These are phyloP conservation scores for Penicillium riverlandense DNA, from an alignment of 495 filamentous ascomycete genomes.

Conservation along the genomic window DNA sequence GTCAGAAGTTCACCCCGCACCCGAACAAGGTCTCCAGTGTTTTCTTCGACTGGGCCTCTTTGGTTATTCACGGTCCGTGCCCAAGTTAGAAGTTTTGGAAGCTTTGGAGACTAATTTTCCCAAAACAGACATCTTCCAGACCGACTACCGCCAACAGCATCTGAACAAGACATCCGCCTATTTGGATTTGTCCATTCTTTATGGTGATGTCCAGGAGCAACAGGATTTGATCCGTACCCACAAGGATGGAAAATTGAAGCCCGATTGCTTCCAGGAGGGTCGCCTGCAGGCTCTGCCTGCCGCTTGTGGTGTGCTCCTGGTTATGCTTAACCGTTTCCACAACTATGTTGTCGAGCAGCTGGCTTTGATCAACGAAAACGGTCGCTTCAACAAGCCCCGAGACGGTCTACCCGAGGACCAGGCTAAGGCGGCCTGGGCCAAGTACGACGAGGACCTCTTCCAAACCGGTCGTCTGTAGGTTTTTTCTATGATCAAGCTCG, in stretches of 20 bases:
- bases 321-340: slow-evolving; percentile 63
- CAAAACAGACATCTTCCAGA: slow-evolving; percentile 48
- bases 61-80: slow-evolving; percentile 46
- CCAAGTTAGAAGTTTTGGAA: too few species aligned
- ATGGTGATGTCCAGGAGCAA: slow-evolving; percentile 50
- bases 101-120: not conserved
- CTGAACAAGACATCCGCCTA: slow-evolving; percentile 53
- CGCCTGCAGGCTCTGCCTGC: slow-evolving; percentile 50
- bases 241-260: slow-evolving; percentile 50
- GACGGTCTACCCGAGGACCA: slow-evolving; percentile 39
- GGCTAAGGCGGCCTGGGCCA: slow-evolving; percentile 53
- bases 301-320: slow-evolving; percentile 48
- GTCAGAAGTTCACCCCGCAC: slow-evolving; percentile 45
- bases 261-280: slow-evolving; percentile 50
- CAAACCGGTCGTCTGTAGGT: slow-evolving; percentile 63
- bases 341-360: slow-evolving; percentile 71
- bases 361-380: slow-evolving; percentile 62
- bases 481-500: not conserved
- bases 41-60: slow-evolving; percentile 52
- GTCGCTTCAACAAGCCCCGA: slow-evolving; percentile 57
- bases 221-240: slow-evolving; percentile 50
- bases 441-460: slow-evolving; percentile 79
- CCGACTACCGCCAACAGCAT: slow-evolving; percentile 44
- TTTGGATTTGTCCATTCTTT: slow-evolving; percentile 52
- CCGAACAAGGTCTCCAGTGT: slow-evolving; percentile 53